These are phyloP conservation scores for Vinca minor DNA, from an alignment of 257 asterid species.

Conservation along the genomic window DNA sequence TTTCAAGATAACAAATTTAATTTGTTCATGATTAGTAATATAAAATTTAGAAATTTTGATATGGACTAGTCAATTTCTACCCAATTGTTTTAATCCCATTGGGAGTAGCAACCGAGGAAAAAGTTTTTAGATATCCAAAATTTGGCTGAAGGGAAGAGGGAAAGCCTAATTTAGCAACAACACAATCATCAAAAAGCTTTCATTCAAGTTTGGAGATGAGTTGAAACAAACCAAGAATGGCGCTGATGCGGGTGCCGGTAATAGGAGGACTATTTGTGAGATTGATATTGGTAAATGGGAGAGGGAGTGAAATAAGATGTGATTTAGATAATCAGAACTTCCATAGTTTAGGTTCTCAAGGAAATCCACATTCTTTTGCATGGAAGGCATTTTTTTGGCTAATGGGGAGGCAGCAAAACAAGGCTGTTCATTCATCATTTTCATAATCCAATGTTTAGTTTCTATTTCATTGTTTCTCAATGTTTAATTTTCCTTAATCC, in stretches of 20 bases:
- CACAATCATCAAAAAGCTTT: slow-evolving; percentile 44
- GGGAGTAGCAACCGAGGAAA: slow-evolving; percentile 41
- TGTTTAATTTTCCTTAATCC: no score
- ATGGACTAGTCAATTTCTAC: no score
- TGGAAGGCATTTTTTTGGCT: slow-evolving; percentile 79
- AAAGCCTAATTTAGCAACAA: slow-evolving; percentile 16
- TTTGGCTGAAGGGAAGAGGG: slow-evolving; percentile 63
- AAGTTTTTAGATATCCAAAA: slow-evolving; percentile 66
- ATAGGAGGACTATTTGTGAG: slow-evolving; percentile 47
- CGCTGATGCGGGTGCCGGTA: not conserved
- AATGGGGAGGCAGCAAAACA: slow-evolving; percentile 72
- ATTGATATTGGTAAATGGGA: slow-evolving; percentile 44
- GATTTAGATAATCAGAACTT: slow-evolving; percentile 51
- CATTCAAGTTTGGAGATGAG: slow-evolving; percentile 49
- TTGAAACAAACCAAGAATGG: slow-evolving; percentile 25
- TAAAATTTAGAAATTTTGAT: no score
- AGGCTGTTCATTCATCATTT: slow-evolving; percentile 54
- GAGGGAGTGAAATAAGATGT: slow-evolving; percentile 34
- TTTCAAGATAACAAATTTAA: no score
- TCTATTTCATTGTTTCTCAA: not conserved
- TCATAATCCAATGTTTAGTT: slow-evolving; percentile 46
- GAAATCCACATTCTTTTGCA: slow-evolving; percentile 55
- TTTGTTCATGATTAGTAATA: no score
- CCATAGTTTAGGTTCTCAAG: slow-evolving; percentile 52
- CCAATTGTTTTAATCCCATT: no score